Evolutionary conservation across 352 stramenopile genomes (phyloP), one percentile per base, ranked within the genome.

Genomic region (Globisporangium spinosum): DNA sequence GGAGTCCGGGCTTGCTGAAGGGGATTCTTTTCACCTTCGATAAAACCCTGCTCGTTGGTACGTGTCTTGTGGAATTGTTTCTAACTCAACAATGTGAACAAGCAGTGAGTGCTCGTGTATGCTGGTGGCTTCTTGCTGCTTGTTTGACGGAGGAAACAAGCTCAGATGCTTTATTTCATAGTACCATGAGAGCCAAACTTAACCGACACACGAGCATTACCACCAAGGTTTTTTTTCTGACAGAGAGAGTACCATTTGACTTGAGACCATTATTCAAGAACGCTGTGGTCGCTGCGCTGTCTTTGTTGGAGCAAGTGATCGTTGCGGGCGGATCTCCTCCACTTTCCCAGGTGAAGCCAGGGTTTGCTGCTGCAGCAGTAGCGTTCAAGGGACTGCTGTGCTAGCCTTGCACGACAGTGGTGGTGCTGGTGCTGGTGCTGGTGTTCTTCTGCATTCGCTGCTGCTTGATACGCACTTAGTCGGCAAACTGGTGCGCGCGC

Each of bases 401-500:
- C 38, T 35, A 29, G 38, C 12, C 6, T 49, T 49, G 40, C 15
- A 49, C 20, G 53, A 15, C 34, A 25, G n/a, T 45, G 23, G 55
- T 49, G 25, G n/a, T 35, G 12, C 3, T 38, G 9, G 56, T 27
- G n/a, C n/a, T n/a, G 25, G 57, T 62, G 38, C 13, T 35, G 12
- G 2, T 40, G 25, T 34, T 38, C 25, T 68, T 67, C 15, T 73
- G 72, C 54, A 69, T 34, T 7, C 68, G 70, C 51, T 77, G 67
- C 53, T 77, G 70, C 32, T 74, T 76, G 47, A 51, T 3, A 7
- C 73, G 70, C 13, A 78, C 76, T 54, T 76, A 54, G 40, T 82
- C 77, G 2, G 72, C 71, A 25, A 82, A 67, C 13, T 79, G 75
- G 35, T 74, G 65, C 15, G 77, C 75, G 38, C 68, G 70, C 9